Evolutionary conservation across 2,329 filamentous ascomycete species (phyloP), one percentile per base, ranked within the genome.

Genomic region (Talaromyces sp.): DNA sequence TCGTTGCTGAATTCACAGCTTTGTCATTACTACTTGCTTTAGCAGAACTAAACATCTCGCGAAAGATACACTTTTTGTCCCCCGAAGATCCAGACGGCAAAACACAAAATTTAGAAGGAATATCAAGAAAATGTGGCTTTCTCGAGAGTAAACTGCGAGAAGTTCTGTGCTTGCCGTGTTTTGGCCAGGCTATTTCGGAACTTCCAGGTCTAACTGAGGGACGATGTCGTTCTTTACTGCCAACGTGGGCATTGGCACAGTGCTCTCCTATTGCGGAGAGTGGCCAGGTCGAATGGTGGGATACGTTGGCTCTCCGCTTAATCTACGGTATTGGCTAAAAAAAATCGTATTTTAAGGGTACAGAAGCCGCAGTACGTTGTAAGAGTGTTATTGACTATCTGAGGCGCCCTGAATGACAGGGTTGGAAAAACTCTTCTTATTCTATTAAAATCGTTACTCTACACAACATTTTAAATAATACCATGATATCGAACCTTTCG

Each of bases 151-250:
- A 19, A 24, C 49, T 52, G 11, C 49, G 49, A 29, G 49, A 26
- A 29, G 14, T 29, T 10, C 31, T 61, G 13, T 50, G 46, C 17
- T 50, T 61, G 4, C 55, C 59, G 32, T 61, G 59, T 24, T 61
- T 61, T 55, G 55, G 55, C 8, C 49, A 55, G 29, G 59, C 59
- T 35, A 19, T 55, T 27, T 55, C 59, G 26, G 59, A 58, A 4
- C 29, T 31, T 29, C 55, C 51, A 2, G 59, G 59, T n/a, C 57
- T 61, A 26, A 61, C 59, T 10, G 59, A 61, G 43, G 59, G 59
- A 9, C 55, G 59, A 31, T 61, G 59, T 24, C 59, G 59, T 38
- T 58, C 59, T 14, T 55, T 61, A 55, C 56, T 58, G 11, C 59
- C 59, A 13, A 38, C 35, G n/a, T 61, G 59, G 59, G 56, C 54